A percentile compares a stretch with the other conserved stretches of the same genome.
Evolutionary conservation across 345 rosid species (phyloP).

Genomic region (Brassica rapa): DNA sequence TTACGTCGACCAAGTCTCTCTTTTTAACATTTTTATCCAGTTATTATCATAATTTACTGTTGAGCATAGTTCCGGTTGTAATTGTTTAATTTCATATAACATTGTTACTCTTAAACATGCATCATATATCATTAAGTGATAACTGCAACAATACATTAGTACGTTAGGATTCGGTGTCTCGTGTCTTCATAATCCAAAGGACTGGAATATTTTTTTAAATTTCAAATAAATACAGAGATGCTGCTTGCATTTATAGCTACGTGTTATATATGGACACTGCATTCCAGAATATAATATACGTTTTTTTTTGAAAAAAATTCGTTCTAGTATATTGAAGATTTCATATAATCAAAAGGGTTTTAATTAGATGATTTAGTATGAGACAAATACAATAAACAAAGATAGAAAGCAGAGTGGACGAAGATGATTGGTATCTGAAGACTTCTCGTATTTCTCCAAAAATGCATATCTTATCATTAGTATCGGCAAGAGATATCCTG

Average conservation of each 20-base stretch:
- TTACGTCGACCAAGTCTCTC: too few species aligned
- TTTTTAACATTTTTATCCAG: too few species aligned
- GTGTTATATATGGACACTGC: background rate
- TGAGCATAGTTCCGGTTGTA: too few species aligned
- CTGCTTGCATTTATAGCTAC: conserved; percentile 21
- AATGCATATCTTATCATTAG: too few species aligned
- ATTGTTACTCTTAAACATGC: too few species aligned
- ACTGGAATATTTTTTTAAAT: background rate
- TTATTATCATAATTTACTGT: too few species aligned
- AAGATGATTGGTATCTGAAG: conserved; percentile 19
- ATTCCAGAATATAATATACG: background rate
- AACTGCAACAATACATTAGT: too few species aligned
- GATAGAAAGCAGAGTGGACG: conserved; percentile 13
- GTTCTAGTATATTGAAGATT: background rate
- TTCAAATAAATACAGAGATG: conserved; percentile 10
- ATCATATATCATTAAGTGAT: too few species aligned
- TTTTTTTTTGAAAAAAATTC: background rate
- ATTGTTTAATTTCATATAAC: too few species aligned
- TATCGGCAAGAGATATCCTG: background rate
- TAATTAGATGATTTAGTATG: background rate
- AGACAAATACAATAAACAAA: background rate
- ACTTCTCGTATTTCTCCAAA: conserved; percentile 23
- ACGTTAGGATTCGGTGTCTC: too few species aligned
- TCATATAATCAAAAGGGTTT: background rate
- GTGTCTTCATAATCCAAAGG: too few species aligned